phyloP scores from a whole-genome alignment of 495 filamentous ascomycete genomes.

The Aspergillus baeticus region DNA sequence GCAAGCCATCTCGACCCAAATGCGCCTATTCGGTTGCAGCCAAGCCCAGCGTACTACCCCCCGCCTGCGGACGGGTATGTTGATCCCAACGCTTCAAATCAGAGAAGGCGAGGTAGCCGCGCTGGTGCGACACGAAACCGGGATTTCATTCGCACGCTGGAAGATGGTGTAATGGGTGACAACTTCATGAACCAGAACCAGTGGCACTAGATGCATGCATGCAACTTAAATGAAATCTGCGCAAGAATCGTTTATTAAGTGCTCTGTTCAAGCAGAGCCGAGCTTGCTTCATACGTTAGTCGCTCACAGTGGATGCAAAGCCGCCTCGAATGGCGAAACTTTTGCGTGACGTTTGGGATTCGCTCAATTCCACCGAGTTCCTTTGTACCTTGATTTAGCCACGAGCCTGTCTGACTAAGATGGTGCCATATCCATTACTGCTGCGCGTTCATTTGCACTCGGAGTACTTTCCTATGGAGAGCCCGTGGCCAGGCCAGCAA shows the following conservation, averaged over 20 bases:
- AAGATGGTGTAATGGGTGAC: slow-evolving; percentile 83
- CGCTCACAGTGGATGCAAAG: slow-evolving; percentile 13
- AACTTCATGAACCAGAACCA: slow-evolving; percentile 66
- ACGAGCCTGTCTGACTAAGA: neutral
- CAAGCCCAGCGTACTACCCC: slow-evolving; percentile 96
- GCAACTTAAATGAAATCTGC: slow-evolving; percentile 11
- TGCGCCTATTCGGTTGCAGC: slow-evolving; percentile 90
- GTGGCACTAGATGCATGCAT: slow-evolving; percentile 52
- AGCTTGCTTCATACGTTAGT: slow-evolving; percentile 16
- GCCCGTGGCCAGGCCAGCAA: neutral
- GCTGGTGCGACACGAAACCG: slow-evolving; percentile 66
- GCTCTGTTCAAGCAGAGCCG: slow-evolving; percentile 16
- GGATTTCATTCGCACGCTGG: slow-evolving; percentile 90
- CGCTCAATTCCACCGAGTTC: slow-evolving; percentile 8
- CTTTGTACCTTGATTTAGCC: neutral
- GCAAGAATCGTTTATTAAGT: slow-evolving; percentile 15
- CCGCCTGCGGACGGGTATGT: slow-evolving; percentile 86
- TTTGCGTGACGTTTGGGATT: slow-evolving; percentile 15
- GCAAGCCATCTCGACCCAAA: slow-evolving; percentile 95
- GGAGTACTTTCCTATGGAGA: neutral
- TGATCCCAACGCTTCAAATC: slow-evolving; percentile 58
- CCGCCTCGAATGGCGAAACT: slow-evolving; percentile 15
- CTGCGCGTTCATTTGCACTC: neutral
- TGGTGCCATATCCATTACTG: slow-evolving; percentile 3
- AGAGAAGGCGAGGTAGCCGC: slow-evolving; percentile 75